Conservation (phyloP, 2,329 filamentous ascomycete species). For the Trichoderma sp. region DNA sequence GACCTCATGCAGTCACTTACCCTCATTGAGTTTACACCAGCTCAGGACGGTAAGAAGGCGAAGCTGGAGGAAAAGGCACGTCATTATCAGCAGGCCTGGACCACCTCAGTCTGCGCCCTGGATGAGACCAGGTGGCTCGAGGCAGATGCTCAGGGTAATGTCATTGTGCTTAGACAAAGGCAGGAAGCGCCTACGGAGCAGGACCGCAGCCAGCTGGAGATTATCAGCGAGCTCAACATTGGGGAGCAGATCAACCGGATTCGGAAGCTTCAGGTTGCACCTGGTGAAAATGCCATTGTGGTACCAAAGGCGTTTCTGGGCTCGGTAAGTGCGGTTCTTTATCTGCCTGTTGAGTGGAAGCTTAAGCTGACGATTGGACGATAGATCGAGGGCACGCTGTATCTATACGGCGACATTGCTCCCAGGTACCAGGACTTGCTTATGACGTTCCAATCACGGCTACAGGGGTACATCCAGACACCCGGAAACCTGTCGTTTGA, state of each 20-base stretch:
- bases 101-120: conserved; percentile 74
- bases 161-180: conserved; percentile 79
- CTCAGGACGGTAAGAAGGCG: conserved; percentile 58
- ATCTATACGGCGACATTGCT: conserved; percentile 81
- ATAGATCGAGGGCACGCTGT: conserved; percentile 86
- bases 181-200: conserved; percentile 70
- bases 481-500: conserved; percentile 77
- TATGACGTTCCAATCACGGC: conserved; percentile 74
- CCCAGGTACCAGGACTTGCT: conserved; percentile 74
- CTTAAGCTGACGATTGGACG: background rate
- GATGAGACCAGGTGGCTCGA: conserved; percentile 76
- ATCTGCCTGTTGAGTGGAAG: background rate
- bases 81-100: conserved; percentile 81
- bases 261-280: conserved; percentile 68
- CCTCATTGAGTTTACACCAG: conserved; percentile 70
- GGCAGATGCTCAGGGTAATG: conserved; percentile 83
- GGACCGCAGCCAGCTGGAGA: conserved; percentile 69
- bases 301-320: conserved; percentile 83
- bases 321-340: conserved; percentile 63
- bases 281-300: conserved; percentile 66
- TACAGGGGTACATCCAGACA: conserved; percentile 67
- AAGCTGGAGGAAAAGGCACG: conserved; percentile 73
- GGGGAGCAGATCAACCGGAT: conserved; percentile 95
- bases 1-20: conserved; percentile 94
- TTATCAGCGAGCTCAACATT: conserved; percentile 79